These are phyloP conservation scores for Nitzschia sp. DNA, from an alignment of 108 stramenopile genomes.

Conservation along the genomic window DNA sequence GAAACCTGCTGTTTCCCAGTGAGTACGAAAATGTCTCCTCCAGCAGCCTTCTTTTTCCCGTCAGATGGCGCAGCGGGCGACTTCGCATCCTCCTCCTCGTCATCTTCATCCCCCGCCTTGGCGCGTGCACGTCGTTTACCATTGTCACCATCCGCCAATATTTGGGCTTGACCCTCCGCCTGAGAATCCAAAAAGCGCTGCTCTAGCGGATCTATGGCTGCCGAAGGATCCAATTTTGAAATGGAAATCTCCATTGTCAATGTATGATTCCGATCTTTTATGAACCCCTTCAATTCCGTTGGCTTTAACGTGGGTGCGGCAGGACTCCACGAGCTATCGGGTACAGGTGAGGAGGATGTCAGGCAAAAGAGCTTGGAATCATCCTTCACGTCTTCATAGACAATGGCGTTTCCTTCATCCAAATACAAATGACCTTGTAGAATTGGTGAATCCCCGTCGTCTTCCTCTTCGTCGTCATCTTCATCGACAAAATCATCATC, in stretches of 20 bases:
- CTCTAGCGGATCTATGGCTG: conserved; percentile 20
- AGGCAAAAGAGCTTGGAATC: conserved; percentile 9
- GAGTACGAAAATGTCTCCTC: conserved; percentile 1
- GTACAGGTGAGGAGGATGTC: background rate
- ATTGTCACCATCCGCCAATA: background rate
- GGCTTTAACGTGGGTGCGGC: conserved; percentile 7
- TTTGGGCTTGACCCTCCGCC: background rate
- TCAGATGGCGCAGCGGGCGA: conserved; percentile 2
- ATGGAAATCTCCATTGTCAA: conserved; percentile 19
- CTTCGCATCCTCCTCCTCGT: conserved; percentile 9
- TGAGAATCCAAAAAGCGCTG: conserved; percentile 22
- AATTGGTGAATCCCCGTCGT: conserved; percentile 14
- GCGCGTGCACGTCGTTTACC: background rate
- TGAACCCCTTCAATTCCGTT: conserved; percentile 22
- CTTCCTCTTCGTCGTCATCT: conserved; percentile 11
- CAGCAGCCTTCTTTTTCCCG: background rate
- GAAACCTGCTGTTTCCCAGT: background rate
- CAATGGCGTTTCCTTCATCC: conserved; percentile 9
- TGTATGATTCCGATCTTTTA: conserved; percentile 14
- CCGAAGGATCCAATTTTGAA: conserved; percentile 16
- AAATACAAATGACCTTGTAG: conserved; percentile 24
- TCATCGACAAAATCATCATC: conserved; percentile 22
- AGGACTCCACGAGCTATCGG: conserved; percentile 5
- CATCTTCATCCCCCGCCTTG: conserved; percentile 12
- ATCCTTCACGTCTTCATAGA: conserved; percentile 1